phyloP scores from a whole-genome alignment of 2,329 filamentous ascomycete species.

The Aspergillus amoenus region DNA sequence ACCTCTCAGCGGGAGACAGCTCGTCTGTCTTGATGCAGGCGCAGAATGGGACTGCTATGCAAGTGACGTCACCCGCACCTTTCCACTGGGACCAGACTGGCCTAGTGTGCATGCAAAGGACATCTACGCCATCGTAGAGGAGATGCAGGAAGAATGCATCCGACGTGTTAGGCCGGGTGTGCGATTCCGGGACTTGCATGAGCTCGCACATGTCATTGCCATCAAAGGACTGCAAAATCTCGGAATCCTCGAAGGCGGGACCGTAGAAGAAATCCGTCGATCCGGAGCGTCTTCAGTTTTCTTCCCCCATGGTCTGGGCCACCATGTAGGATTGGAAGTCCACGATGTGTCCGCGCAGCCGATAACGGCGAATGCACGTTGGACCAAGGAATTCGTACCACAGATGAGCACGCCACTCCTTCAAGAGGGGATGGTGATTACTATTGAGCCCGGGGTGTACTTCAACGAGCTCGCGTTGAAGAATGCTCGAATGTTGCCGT shows the following conservation, averaged over 20 bases:
- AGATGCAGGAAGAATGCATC: conserved; percentile 83
- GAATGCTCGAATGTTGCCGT: conserved; percentile 31
- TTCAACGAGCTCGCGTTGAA: conserved; percentile 40
- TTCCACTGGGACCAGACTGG: conserved; percentile 70
- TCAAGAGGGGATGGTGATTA: conserved; percentile 57
- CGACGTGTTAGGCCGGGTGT: conserved; percentile 70
- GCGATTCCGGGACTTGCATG: conserved; percentile 77
- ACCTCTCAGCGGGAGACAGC: conserved; percentile 67
- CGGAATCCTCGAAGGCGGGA: conserved; percentile 68
- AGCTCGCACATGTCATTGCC: conserved; percentile 75
- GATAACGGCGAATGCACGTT: conserved; percentile 30
- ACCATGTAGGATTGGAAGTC: conserved; percentile 54
- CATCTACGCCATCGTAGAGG: conserved; percentile 79
- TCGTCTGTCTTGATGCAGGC: conserved; percentile 82
- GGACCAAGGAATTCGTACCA: conserved; percentile 28
- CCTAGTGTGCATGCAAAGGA: conserved; percentile 64
- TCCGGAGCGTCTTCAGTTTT: conserved; percentile 41
- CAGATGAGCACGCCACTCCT: conserved; percentile 30
- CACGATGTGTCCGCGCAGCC: conserved; percentile 42
- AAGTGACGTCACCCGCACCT: conserved; percentile 76
- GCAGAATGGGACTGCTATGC: conserved; percentile 73
- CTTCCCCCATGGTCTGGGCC: conserved; percentile 54
- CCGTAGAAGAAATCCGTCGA: conserved; percentile 50
- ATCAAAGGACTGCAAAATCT: conserved; percentile 75
- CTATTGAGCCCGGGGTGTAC: conserved; percentile 55